These are phyloP conservation scores for Kwoniella shivajii DNA, from an alignment of 1,284 basidiomycete genomes.

Conservation along the genomic window DNA sequence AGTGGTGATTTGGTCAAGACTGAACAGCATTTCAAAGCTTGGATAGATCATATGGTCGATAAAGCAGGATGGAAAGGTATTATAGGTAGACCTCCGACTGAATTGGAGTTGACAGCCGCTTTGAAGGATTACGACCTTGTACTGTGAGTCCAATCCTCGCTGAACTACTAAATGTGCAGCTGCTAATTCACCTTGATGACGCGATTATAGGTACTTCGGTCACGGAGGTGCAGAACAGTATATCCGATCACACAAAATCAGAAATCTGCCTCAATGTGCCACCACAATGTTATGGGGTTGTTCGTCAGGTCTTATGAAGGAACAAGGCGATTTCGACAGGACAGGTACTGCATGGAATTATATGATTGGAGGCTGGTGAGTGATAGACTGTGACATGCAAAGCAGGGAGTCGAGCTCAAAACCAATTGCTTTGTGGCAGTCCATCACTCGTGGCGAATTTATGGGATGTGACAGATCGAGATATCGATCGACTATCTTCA, in stretches of 20 bases:
- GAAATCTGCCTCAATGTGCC: constrained; percentile 78
- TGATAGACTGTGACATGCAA: constrained; percentile 28
- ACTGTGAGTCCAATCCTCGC: constrained; percentile 64
- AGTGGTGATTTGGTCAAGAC: constrained; percentile 85
- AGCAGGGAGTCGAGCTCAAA: no score
- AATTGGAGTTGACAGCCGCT: constrained; percentile 75
- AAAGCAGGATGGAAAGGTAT: constrained; percentile 79
- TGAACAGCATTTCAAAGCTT: constrained; percentile 76
- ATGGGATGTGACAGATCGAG: constrained; percentile 98
- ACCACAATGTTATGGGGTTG: constrained; percentile 98
- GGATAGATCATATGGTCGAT: constrained; percentile 68
- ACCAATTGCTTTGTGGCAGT: constrained; percentile 54
- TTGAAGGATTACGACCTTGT: constrained; percentile 75
- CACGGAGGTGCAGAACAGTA: constrained; percentile 97
- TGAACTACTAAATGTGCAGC: background rate
- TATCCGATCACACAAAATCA: constrained; percentile 79
- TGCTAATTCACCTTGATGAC: background rate
- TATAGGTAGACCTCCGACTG: constrained; percentile 72
- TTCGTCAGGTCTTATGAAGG: constrained; percentile 83
- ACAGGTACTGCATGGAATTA: constrained; percentile 91
- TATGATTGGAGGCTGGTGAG: constrained; percentile 92
- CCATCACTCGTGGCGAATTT: constrained; percentile 91
- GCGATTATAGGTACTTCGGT: constrained; percentile 87
- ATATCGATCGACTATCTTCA: constrained; percentile 90
- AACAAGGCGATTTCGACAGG: constrained; percentile 91